A percentile compares a stretch with the other conserved stretches of the same genome.
Conservation (phyloP, 2,329 filamentous ascomycete species). For the Fusarium napiforme region DNA sequence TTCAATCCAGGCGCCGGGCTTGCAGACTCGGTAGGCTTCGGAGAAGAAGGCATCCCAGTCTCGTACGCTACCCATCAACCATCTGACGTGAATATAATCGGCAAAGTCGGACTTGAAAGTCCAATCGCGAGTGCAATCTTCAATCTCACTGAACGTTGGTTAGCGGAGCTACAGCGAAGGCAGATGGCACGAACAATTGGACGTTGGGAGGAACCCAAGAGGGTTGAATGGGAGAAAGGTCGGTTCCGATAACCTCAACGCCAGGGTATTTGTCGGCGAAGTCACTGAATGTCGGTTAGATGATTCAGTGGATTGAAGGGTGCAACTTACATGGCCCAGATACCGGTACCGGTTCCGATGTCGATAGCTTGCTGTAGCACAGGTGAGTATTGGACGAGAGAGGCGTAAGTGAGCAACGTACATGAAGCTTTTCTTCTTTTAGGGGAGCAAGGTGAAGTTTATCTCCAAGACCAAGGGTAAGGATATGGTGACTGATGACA, state of each 20-base stretch:
- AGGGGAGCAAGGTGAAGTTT: slow-evolving; percentile 37
- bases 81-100: slow-evolving; percentile 70
- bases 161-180: no score
- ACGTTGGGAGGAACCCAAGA: slow-evolving; percentile 56
- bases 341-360: slow-evolving; percentile 67
- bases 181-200: slow-evolving; percentile 44
- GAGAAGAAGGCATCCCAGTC: slow-evolving; percentile 65
- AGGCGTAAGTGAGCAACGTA: neutral
- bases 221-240: slow-evolving; percentile 56
- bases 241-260: slow-evolving; percentile 60
- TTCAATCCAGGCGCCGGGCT: slow-evolving; percentile 63
- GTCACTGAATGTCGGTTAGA: slow-evolving; percentile 54
- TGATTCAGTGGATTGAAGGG: rapidly evolving
- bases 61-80: slow-evolving; percentile 65
- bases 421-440: slow-evolving; percentile 41
- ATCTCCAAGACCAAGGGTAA: slow-evolving; percentile 35
- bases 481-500: slow-evolving; percentile 31
- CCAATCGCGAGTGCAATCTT: slow-evolving; percentile 49
- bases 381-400: neutral
- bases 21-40: slow-evolving; percentile 63
- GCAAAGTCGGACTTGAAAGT: slow-evolving; percentile 52
- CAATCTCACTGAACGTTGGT: slow-evolving; percentile 16
- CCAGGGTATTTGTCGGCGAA: slow-evolving; percentile 56
- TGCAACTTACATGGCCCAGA: slow-evolving; percentile 57
- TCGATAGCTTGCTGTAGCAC: slow-evolving; percentile 51